Evolutionary conservation across 208 protist species (phyloP).

Genomic region (Plasmodiophora brassicae): DNA sequence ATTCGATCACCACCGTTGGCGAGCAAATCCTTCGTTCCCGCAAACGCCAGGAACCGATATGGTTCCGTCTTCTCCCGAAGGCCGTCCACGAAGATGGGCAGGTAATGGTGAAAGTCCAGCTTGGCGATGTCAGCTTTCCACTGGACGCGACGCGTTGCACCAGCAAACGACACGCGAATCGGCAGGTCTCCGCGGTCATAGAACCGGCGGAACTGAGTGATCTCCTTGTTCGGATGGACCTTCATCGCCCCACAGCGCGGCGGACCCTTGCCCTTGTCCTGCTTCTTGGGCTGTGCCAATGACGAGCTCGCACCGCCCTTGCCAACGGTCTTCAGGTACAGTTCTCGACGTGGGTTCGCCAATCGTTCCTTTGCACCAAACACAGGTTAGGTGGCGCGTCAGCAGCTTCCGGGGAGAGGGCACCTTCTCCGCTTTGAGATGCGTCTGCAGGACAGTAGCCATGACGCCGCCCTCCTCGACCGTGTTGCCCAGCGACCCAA

Average conservation of each 20-base stretch:
- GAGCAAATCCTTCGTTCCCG: slow-evolving; percentile 46
- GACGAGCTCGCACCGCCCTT: neutral
- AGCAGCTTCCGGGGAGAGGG: neutral
- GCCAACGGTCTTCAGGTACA: neutral
- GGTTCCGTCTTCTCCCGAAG: slow-evolving; percentile 89
- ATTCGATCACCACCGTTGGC: slow-evolving; percentile 84
- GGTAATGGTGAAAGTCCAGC: slow-evolving; percentile 97
- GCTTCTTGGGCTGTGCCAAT: neutral
- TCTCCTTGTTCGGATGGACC: neutral
- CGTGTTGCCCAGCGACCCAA: no score
- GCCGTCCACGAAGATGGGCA: slow-evolving; percentile 98
- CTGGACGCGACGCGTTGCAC: slow-evolving; percentile 12
- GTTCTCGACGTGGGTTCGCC: neutral
- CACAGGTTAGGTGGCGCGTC: neutral
- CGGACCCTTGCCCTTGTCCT: neutral
- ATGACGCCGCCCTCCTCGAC: no score
- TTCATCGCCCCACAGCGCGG: neutral
- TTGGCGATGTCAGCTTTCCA: slow-evolving; percentile 72
- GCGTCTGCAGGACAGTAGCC: neutral
- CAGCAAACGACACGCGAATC: slow-evolving; percentile 68
- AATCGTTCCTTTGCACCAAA: neutral
- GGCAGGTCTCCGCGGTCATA: slow-evolving; percentile 96
- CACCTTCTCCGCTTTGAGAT: neutral
- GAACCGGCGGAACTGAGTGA: slow-evolving; percentile 88
- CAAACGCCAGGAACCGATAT: slow-evolving; percentile 84